Conservation (phyloP, 1,284 basidiomycete species). For the Trichosporon coremiiforme region DNA sequence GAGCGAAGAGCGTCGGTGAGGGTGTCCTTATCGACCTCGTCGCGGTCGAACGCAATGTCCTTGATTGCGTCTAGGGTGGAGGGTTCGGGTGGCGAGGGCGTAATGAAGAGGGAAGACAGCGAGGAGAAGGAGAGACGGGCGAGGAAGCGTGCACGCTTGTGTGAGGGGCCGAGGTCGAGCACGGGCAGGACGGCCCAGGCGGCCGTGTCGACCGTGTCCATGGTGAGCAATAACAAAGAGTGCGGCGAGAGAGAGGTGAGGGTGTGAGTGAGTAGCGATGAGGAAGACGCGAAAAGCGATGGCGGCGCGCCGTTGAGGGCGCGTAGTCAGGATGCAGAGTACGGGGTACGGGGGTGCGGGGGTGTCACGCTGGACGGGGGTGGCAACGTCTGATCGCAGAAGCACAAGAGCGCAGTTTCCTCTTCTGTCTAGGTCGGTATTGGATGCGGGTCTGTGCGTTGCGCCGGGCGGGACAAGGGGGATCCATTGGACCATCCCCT, state of each 20-base stretch:
- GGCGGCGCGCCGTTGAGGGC: no score
- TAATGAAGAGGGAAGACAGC: constrained; percentile 7
- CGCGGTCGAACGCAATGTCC: background rate
- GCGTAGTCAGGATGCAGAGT: no score
- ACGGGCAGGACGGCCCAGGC: constrained; percentile 15
- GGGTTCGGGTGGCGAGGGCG: background rate
- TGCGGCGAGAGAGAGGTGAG: background rate
- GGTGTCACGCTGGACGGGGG: background rate
- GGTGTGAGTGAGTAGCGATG: background rate
- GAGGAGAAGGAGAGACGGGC: background rate
- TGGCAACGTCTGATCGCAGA: background rate
- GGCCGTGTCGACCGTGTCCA: constrained; percentile 15
- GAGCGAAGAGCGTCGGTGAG: constrained; percentile 6
- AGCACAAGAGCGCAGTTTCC: background rate
- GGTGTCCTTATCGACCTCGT: background rate
- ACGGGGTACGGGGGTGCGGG: no score
- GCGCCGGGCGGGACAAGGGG: background rate
- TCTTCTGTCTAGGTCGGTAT: background rate
- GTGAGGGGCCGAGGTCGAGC: constrained; percentile 10
- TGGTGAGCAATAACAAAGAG: background rate
- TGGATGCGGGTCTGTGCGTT: background rate
- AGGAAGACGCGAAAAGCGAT: background rate
- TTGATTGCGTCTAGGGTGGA: background rate
- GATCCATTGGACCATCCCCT: background rate
- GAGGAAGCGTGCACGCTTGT: constrained; percentile 10